These are phyloP conservation scores for Jimgerdemannia flammicorona DNA, from an alignment of 192 early-diverging fungal species.

Conservation along the genomic window DNA sequence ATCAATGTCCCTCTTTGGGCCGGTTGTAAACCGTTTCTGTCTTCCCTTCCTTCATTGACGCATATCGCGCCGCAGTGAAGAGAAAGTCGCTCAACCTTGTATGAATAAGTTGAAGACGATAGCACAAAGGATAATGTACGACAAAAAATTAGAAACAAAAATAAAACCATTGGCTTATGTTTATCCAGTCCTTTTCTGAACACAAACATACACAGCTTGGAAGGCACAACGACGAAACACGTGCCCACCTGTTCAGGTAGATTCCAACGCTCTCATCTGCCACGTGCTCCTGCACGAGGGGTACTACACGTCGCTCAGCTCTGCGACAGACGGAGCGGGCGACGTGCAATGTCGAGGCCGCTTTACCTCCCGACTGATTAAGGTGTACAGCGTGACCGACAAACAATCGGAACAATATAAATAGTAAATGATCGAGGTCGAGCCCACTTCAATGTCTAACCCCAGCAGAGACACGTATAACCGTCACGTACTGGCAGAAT, in stretches of 20 bases:
- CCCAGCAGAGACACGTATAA: slow-evolving; percentile 3
- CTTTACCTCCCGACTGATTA: slow-evolving; percentile 75
- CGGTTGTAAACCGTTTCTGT: slow-evolving; percentile 73
- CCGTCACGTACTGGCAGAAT: slow-evolving; percentile 68
- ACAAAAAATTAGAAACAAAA: slow-evolving; percentile 2
- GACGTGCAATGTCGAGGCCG: slow-evolving; percentile 79
- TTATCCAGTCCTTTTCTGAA: slow-evolving; percentile 1
- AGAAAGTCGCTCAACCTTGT: slow-evolving; percentile 81
- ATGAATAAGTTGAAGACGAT: neutral
- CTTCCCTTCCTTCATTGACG: slow-evolving; percentile 66
- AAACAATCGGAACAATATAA: slow-evolving; percentile 1
- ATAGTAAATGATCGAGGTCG: neutral
- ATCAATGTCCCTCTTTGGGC: neutral
- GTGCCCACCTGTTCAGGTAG: slow-evolving; percentile 66
- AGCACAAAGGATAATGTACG: no score
- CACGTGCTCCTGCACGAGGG: slow-evolving; percentile 53
- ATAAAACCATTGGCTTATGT: neutral
- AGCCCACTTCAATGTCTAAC: no score
- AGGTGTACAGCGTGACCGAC: slow-evolving; percentile 3
- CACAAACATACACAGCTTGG: no score
- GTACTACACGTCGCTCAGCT: slow-evolving; percentile 80
- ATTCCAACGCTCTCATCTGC: slow-evolving; percentile 59
- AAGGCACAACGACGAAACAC: neutral
- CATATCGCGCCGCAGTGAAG: slow-evolving; percentile 84
- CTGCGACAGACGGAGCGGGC: slow-evolving; percentile 80